Percentiles rank a stretch among this genome's conserved stretches.
Evolutionary conservation across 2,329 filamentous ascomycete genomes (phyloP).

Genomic region (Polytolypa hystricis): DNA sequence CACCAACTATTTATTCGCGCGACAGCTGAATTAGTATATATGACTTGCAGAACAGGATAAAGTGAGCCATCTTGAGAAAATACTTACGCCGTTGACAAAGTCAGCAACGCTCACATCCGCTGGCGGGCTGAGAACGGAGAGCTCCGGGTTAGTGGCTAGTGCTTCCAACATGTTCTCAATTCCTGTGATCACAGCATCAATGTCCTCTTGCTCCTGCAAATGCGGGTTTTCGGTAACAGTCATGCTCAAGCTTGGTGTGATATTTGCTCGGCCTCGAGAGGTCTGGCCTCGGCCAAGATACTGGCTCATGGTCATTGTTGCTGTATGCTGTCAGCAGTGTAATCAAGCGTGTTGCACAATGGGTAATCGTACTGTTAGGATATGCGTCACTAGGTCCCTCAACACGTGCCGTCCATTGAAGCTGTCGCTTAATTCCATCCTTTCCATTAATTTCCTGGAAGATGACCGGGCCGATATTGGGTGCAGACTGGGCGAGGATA

Average conservation of each 20-base stretch:
- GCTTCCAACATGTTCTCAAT: slow-evolving; percentile 50
- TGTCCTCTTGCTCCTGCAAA: slow-evolving; percentile 3
- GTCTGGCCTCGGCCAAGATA: slow-evolving; percentile 4
- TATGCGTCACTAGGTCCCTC: slow-evolving; percentile 1
- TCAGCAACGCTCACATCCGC: slow-evolving; percentile 42
- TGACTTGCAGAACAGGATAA: too few relatives aligned
- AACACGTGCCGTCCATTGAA: slow-evolving; percentile 8
- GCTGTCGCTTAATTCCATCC: slow-evolving; percentile 5
- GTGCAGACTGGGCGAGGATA: slow-evolving; percentile 13
- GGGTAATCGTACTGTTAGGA: neutral
- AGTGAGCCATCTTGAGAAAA: slow-evolving; percentile 10
- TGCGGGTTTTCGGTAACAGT: slow-evolving; percentile 3
- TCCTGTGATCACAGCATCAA: slow-evolving; percentile 47
- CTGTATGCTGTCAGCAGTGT: slow-evolving; percentile 17
- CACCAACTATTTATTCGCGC: too few relatives aligned
- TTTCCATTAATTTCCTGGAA: slow-evolving; percentile 1
- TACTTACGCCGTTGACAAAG: slow-evolving; percentile 39
- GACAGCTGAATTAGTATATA: too few relatives aligned
- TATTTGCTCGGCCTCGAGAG: slow-evolving; percentile 1
- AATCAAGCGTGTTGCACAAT: neutral
- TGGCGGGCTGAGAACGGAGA: slow-evolving; percentile 48
- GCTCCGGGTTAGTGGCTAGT: slow-evolving; percentile 42
- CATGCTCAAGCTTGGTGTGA: slow-evolving; percentile 4
- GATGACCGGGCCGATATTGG: slow-evolving; percentile 6
- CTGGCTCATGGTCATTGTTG: slow-evolving; percentile 44